phyloP scores from a whole-genome alignment of 192 early-diverging fungal species.

The Geranomyces variabilis region DNA sequence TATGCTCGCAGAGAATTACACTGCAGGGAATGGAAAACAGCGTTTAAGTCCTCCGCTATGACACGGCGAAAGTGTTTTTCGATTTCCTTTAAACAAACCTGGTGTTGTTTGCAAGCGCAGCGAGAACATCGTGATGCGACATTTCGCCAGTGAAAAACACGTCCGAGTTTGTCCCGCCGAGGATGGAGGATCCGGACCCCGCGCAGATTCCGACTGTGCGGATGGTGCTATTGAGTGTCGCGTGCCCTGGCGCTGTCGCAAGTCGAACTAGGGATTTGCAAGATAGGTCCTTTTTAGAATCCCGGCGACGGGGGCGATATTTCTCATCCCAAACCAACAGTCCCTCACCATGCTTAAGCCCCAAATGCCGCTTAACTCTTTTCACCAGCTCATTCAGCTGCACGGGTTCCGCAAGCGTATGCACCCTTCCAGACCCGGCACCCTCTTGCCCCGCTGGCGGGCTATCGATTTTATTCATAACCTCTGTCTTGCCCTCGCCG shows the following conservation, averaged over 20 bases:
- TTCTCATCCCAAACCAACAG: too few relatives aligned
- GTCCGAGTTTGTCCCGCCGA: conserved; percentile 66
- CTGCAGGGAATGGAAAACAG: conserved; percentile 29
- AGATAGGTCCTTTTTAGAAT: too few relatives aligned
- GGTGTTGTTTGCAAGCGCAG: conserved; percentile 71
- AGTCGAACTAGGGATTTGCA: conserved; percentile 63
- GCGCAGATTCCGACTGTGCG: conserved; percentile 87
- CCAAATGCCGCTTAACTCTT: conserved; percentile 66
- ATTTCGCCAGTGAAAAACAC: conserved; percentile 93
- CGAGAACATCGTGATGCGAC: conserved; percentile 93
- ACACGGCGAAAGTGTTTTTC: too few relatives aligned
- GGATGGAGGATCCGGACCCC: conserved; percentile 78
- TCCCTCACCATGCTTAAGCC: conserved; percentile 58
- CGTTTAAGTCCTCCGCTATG: too few relatives aligned
- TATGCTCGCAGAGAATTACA: conserved; percentile 88
- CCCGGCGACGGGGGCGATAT: too few relatives aligned
- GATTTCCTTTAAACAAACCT: conserved; percentile 47
- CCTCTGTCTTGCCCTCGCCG: conserved; percentile 38
- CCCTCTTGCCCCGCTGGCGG: conserved; percentile 64
- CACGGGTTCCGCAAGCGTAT: conserved; percentile 58
- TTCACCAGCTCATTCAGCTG: conserved; percentile 57
- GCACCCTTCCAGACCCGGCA: conserved; percentile 64
- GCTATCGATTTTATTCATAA: conserved; percentile 45
- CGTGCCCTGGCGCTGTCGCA: conserved; percentile 64
- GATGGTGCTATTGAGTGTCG: conserved; percentile 47